Evolutionary conservation across 257 asterid genomes (phyloP).

Genomic region (Salvia splendens): DNA sequence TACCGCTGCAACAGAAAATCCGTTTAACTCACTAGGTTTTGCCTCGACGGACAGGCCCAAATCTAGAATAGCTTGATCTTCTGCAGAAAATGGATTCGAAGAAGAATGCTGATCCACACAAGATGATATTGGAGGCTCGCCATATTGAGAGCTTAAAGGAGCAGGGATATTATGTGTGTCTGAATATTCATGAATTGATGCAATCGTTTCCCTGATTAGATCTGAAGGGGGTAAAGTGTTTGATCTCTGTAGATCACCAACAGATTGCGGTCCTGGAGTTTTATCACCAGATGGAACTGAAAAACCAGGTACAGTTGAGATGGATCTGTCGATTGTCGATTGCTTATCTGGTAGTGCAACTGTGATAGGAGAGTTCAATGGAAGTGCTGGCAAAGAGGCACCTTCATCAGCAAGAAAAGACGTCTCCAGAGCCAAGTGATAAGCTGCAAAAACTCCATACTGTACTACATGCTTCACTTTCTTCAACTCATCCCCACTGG

Average conservation of each 20-base stretch:
- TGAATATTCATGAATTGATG: constrained; percentile 36
- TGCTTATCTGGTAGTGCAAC: constrained; percentile 79
- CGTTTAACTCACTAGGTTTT: constrained; percentile 36
- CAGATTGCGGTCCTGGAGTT: constrained; percentile 47
- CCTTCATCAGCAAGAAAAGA: constrained; percentile 99
- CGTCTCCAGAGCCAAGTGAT: constrained; percentile 95
- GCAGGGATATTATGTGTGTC: constrained; percentile 33
- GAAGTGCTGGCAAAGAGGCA: constrained; percentile 83
- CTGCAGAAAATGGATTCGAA: constrained; percentile 37
- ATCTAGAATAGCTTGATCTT: constrained; percentile 36
- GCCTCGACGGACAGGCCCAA: constrained; percentile 36
- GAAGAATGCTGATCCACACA: constrained; percentile 40
- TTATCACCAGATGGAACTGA: constrained; percentile 45
- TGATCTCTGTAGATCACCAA: constrained; percentile 58
- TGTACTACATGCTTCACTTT: constrained; percentile 92
- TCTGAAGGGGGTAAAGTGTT: constrained; percentile 55
- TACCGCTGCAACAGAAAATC: constrained; percentile 28
- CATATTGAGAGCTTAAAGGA: constrained; percentile 39
- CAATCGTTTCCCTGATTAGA: constrained; percentile 39
- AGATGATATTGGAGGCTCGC: constrained; percentile 42
- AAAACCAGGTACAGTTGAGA: constrained; percentile 75
- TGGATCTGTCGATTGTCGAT: constrained; percentile 67
- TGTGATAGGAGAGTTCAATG: constrained; percentile 66
- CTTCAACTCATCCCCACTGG: constrained; percentile 84
- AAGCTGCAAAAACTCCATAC: constrained; percentile 95